Evolutionary conservation across 2,329 filamentous ascomycete species (phyloP).

Genomic region (Sporothrix humicola): DNA sequence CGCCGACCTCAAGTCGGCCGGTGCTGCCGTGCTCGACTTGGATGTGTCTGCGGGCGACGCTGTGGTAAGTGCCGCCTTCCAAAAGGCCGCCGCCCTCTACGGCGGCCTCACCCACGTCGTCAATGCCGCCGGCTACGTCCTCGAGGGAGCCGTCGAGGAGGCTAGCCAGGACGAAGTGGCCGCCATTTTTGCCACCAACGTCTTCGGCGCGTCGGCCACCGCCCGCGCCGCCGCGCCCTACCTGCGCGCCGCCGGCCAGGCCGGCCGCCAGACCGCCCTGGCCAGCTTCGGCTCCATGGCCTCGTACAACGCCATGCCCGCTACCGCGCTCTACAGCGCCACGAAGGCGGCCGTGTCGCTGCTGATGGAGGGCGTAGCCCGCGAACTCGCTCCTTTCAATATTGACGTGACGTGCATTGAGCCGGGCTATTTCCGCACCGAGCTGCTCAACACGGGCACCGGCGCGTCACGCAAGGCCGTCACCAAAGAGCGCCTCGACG

Average conservation of each 20-base stretch:
- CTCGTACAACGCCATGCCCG: not conserved
- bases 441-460: not conserved
- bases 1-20: not conserved
- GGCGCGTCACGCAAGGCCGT: not conserved
- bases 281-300: conserved; percentile 13
- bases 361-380: not conserved
- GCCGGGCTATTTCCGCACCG: conserved; percentile 17
- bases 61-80: not conserved
- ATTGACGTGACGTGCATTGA: not conserved
- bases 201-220: not conserved
- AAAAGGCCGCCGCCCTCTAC: not conserved
- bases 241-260: not conserved
- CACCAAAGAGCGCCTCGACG: not conserved
- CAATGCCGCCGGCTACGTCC: conserved; percentile 12
- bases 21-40: not conserved
- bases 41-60: conserved; percentile 5
- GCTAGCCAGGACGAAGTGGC: not conserved
- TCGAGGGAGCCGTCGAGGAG: conserved; percentile 13
- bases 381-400: not conserved
- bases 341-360: not conserved
- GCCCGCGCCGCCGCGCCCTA: not conserved
- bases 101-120: conserved; percentile 17
- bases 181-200: conserved; percentile 4
- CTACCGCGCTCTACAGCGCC: not conserved
- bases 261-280: not conserved